Evolutionary conservation across 768 basidiomycete species (phyloP).

Genomic region (Xerocomellus amylosporus): DNA sequence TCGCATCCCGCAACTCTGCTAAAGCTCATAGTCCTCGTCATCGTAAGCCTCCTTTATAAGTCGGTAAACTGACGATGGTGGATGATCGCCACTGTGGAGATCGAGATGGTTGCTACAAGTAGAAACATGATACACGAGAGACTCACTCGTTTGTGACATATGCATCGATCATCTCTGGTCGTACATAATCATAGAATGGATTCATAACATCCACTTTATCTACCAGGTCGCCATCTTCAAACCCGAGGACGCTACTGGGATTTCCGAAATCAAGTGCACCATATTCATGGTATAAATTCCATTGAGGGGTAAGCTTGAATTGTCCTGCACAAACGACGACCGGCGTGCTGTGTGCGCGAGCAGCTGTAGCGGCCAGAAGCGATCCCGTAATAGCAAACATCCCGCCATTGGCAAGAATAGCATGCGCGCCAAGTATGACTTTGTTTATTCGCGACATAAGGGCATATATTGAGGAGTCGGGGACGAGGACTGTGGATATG

Average conservation of each 20-base stretch:
- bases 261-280: slow-evolving; percentile 79
- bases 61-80: slow-evolving; percentile 89
- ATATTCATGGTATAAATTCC: slow-evolving; percentile 86
- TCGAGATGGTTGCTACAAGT: slow-evolving; percentile 6
- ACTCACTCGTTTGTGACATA: slow-evolving; percentile 97
- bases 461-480: slow-evolving; percentile 93
- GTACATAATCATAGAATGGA: slow-evolving; percentile 96
- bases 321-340: slow-evolving; percentile 94
- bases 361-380: slow-evolving; percentile 80
- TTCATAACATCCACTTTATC: slow-evolving; percentile 92
- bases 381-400: slow-evolving; percentile 90
- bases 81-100: slow-evolving; percentile 80
- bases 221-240: slow-evolving; percentile 73
- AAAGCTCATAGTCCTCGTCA: slow-evolving; percentile 85
- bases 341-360: slow-evolving; percentile 85
- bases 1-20: slow-evolving; percentile 2
- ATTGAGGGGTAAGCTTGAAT: slow-evolving; percentile 91
- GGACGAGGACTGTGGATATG: slow-evolving; percentile 95
- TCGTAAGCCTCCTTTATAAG: slow-evolving; percentile 94
- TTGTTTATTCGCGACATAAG: slow-evolving; percentile 98
- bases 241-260: slow-evolving; percentile 64
- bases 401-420: slow-evolving; percentile 95
- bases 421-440: slow-evolving; percentile 90
- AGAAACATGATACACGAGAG: slow-evolving; percentile 6
- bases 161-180: slow-evolving; percentile 87